A percentile compares a stretch with the other conserved stretches of the same genome.
Conservation (phyloP, 2,329 filamentous ascomycete genomes). For the Lasiodiplodia hormozganensis region DNA sequence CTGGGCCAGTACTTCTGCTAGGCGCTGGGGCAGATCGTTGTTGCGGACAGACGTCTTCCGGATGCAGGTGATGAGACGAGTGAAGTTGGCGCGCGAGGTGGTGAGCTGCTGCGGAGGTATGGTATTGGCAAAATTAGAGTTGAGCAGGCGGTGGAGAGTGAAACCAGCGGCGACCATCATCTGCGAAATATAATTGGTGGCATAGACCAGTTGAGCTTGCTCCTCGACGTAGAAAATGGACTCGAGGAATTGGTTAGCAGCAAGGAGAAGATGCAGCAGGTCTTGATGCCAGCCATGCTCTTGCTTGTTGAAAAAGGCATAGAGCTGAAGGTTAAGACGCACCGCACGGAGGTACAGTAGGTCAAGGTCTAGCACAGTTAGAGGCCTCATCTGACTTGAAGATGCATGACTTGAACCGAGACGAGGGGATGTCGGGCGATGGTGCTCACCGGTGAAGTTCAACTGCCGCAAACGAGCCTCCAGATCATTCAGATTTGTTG, state of each 20-base stretch:
- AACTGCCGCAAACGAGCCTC: conserved; percentile 29
- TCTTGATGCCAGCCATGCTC: conserved; percentile 58
- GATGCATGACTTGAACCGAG: not conserved
- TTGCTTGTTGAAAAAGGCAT: conserved; percentile 78
- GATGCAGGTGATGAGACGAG: conserved; percentile 73
- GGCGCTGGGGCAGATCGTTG: conserved; percentile 79
- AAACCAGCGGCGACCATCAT: conserved; percentile 85
- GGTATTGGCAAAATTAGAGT: conserved; percentile 75
- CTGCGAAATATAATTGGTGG: conserved; percentile 80
- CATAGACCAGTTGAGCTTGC: conserved; percentile 67
- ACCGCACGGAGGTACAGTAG: conserved; percentile 74
- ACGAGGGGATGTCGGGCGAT: conserved; percentile 5
- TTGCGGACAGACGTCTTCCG: conserved; percentile 75
- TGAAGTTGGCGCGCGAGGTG: conserved; percentile 69
- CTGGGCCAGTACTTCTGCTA: conserved; percentile 86
- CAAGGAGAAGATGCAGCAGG: conserved; percentile 76
- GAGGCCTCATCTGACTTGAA: conserved; percentile 10
- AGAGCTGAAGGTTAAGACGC: conserved; percentile 75
- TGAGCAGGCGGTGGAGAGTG: conserved; percentile 76
- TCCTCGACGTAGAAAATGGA: conserved; percentile 59
- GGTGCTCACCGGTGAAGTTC: conserved; percentile 28
- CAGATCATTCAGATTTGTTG: conserved; percentile 29
- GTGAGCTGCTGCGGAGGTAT: conserved; percentile 65
- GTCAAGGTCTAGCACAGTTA: conserved; percentile 49
- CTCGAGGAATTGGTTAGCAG: conserved; percentile 73